phyloP scores from a whole-genome alignment of 192 early-diverging fungal genomes.

The Gonapodya sp. region DNA sequence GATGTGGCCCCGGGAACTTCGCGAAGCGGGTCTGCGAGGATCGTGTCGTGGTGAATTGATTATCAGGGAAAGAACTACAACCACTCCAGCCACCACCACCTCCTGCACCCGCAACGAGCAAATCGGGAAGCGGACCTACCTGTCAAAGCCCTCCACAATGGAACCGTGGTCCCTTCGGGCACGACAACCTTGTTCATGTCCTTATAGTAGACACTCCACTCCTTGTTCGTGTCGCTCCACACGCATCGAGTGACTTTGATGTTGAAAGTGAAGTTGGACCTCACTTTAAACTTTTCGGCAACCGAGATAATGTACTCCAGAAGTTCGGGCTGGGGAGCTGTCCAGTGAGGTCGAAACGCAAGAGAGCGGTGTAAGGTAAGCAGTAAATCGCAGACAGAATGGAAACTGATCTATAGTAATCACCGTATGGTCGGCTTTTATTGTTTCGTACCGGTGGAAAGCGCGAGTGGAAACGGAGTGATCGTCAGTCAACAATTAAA shows the following conservation, averaged over 20 bases:
- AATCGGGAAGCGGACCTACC: neutral
- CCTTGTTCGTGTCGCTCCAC: neutral
- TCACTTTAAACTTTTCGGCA: neutral
- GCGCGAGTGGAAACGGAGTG: neutral
- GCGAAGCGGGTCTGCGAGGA: neutral
- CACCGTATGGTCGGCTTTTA: slow-evolving; percentile 6
- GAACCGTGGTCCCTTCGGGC: neutral
- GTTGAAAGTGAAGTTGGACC: neutral
- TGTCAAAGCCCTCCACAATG: neutral
- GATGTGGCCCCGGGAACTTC: slow-evolving; percentile 8
- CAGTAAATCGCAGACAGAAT: neutral
- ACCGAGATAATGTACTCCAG: neutral
- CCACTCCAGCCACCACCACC: no score
- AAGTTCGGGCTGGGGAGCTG: slow-evolving; percentile 8
- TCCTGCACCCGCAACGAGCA: no score
- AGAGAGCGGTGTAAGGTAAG: neutral
- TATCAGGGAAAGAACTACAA: neutral
- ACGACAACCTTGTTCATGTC: slow-evolving; percentile 1
- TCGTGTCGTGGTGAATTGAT: neutral
- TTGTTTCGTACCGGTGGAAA: neutral
- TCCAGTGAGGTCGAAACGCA: neutral
- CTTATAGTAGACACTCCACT: slow-evolving; percentile 6
- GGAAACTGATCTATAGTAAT: neutral
- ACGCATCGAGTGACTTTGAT: neutral
- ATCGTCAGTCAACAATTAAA: neutral